A percentile compares a stretch with the other conserved stretches of the same genome.
These are phyloP conservation scores for Alternaria conjuncta DNA, from an alignment of 2,329 filamentous ascomycete genomes.

Conservation along the genomic window DNA sequence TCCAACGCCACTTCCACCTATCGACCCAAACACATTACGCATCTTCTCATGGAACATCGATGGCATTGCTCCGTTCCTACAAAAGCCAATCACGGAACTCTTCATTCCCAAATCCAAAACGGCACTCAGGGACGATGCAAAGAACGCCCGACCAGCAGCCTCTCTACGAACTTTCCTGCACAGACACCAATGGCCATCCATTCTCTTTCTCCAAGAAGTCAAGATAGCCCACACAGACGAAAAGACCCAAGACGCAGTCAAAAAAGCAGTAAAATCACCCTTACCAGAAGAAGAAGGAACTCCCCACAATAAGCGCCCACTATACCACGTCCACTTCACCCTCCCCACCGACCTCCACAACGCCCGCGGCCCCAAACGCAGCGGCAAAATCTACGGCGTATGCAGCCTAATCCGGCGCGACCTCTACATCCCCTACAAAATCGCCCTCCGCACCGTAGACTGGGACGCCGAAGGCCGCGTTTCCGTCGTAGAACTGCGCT, in stretches of 20 bases:
- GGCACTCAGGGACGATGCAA: background rate
- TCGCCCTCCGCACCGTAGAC: conserved; percentile 46
- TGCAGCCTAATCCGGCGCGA: conserved; percentile 58
- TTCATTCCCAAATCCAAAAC: conserved; percentile 28
- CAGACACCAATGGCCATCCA: conserved; percentile 53
- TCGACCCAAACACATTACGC: conserved; percentile 28
- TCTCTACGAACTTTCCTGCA: conserved; percentile 54
- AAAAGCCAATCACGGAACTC: conserved; percentile 51
- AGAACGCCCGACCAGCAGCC: conserved; percentile 14
- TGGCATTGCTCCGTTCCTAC: conserved; percentile 53
- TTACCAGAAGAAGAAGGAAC: background rate
- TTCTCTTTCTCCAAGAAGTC: conserved; percentile 59
- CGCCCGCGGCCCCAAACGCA: conserved; percentile 53
- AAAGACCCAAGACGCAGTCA: conserved; percentile 49
- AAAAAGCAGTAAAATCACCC: conserved; percentile 43
- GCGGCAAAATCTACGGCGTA: conserved; percentile 61
- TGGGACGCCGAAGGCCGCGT: conserved; percentile 63
- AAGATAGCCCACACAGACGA: conserved; percentile 54
- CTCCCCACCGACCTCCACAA: conserved; percentile 59
- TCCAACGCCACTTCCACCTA: conserved; percentile 3
- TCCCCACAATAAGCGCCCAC: conserved; percentile 30
- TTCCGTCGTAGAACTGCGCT: conserved; percentile 52
- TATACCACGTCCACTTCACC: conserved; percentile 54
- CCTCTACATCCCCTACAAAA: conserved; percentile 29
- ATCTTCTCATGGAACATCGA: conserved; percentile 60